These are phyloP conservation scores for Cunninghamia lanceolata DNA, from an alignment of 75 land plant genomes.

Conservation along the genomic window DNA sequence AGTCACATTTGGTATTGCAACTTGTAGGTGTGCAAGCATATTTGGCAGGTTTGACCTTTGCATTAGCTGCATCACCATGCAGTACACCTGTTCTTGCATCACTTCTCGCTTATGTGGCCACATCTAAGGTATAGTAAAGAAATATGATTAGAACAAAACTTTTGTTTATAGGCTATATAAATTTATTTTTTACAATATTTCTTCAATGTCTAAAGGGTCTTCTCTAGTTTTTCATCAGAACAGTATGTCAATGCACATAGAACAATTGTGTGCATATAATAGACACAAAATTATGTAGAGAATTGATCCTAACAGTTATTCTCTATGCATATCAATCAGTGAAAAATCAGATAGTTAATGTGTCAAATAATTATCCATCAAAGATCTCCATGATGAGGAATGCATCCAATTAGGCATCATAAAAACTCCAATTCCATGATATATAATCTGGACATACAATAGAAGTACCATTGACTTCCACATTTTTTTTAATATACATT, in stretches of 20 bases:
- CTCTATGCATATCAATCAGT: not conserved
- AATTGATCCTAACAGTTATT: not conserved
- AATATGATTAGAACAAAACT: not conserved
- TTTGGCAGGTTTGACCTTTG: constrained; percentile 96
- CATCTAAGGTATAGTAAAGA: constrained; percentile 67
- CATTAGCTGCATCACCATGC: constrained; percentile 98
- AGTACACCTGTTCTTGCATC: constrained; percentile 98
- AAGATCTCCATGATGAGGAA: not conserved
- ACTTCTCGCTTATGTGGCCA: constrained; percentile 92
- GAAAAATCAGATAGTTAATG: not conserved
- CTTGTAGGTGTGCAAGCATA: constrained; percentile 94
- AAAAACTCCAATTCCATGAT: not conserved
- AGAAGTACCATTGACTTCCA: not conserved
- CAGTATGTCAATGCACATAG: not conserved
- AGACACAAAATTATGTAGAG: not conserved
- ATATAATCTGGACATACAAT: not conserved
- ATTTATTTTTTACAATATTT: not conserved
- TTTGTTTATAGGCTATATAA: not conserved
- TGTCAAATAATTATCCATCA: not conserved
- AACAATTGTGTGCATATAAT: not conserved
- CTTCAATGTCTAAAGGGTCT: not conserved
- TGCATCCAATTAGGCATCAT: not conserved
- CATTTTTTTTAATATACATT: not conserved
- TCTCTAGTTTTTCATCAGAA: not conserved
- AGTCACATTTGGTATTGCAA: not conserved